Evolutionary conservation across 352 stramenopile genomes (phyloP).

Genomic region (Phytophthora cryptogea): DNA sequence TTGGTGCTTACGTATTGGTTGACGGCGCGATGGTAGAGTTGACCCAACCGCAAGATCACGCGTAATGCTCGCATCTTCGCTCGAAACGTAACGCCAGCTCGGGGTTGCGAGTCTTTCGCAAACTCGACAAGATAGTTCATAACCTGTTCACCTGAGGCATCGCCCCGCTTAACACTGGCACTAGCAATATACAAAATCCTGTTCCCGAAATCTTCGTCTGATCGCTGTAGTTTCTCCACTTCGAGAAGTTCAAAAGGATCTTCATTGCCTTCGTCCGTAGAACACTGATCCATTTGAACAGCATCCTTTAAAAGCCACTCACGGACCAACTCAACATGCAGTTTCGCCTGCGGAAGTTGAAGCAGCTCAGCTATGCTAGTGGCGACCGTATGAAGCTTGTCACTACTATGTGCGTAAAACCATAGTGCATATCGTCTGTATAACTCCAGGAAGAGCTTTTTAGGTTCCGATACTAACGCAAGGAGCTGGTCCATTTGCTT

Average conservation of each 20-base stretch:
- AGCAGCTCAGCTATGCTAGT: constrained; percentile 40
- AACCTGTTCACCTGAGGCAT: constrained; percentile 31
- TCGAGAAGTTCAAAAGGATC: constrained; percentile 42
- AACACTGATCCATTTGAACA: constrained; percentile 19
- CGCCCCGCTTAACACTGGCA: constrained; percentile 19
- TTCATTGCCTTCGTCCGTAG: constrained; percentile 19
- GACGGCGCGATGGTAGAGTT: constrained; percentile 29
- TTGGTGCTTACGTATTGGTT: constrained; percentile 27
- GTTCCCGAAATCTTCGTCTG: constrained; percentile 43
- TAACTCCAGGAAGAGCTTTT: constrained; percentile 47
- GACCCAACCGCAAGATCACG: constrained; percentile 39
- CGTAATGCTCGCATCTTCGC: constrained; percentile 53
- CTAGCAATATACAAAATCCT: constrained; percentile 39
- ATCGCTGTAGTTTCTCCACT: constrained; percentile 29
- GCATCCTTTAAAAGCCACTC: constrained; percentile 60
- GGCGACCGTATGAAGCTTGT: constrained; percentile 36
- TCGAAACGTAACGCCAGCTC: constrained; percentile 59
- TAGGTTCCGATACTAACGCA: constrained; percentile 36
- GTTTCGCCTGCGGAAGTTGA: constrained; percentile 24
- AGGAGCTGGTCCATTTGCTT: constrained; percentile 30
- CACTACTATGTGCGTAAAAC: constrained; percentile 32
- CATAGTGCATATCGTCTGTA: constrained; percentile 47
- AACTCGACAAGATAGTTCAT: constrained; percentile 45
- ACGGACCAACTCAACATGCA: constrained; percentile 47
- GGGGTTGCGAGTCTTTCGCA: constrained; percentile 44